A percentile compares a stretch with the other conserved stretches of the same genome.
phyloP scores from a whole-genome alignment of 768 basidiomycete species.

The Trametes villosa region DNA sequence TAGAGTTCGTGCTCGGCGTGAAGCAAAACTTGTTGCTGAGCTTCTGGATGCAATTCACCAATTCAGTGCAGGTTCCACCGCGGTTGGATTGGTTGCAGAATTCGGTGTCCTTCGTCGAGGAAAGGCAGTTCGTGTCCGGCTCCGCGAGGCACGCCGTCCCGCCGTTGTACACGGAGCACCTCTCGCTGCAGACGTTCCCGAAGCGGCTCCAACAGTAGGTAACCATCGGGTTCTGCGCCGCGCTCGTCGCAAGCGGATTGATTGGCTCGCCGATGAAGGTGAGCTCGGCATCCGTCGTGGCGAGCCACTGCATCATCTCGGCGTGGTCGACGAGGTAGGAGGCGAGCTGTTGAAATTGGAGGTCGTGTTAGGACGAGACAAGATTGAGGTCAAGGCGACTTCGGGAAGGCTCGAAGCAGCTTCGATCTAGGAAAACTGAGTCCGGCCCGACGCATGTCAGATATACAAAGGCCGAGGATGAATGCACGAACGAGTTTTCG shows the following conservation, averaged over 20 bases:
- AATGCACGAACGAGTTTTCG: no score
- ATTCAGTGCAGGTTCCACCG: neutral
- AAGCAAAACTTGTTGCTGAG: conserved; percentile 2
- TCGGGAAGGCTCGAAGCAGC: no score
- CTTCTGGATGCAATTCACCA: neutral
- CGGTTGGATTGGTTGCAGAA: neutral
- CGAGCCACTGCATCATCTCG: neutral
- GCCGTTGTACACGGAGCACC: neutral
- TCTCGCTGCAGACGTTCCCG: neutral
- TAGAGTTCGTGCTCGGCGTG: conserved; percentile 37
- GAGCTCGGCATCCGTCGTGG: neutral
- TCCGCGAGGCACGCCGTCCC: neutral
- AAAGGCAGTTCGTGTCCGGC: neutral
- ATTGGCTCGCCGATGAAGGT: neutral
- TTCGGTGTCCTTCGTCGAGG: neutral
- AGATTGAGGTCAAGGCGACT: no score
- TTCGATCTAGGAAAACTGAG: no score
- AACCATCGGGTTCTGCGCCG: neutral
- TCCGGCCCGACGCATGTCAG: no score
- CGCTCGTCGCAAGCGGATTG: neutral
- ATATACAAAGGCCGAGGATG: no score
- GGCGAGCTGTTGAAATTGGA: no score
- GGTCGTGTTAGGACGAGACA: no score
- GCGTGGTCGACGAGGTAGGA: neutral
- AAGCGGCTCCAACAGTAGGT: neutral